Conservation (phyloP, 768 basidiomycete genomes). For the Rhodotorula babjevae region DNA sequence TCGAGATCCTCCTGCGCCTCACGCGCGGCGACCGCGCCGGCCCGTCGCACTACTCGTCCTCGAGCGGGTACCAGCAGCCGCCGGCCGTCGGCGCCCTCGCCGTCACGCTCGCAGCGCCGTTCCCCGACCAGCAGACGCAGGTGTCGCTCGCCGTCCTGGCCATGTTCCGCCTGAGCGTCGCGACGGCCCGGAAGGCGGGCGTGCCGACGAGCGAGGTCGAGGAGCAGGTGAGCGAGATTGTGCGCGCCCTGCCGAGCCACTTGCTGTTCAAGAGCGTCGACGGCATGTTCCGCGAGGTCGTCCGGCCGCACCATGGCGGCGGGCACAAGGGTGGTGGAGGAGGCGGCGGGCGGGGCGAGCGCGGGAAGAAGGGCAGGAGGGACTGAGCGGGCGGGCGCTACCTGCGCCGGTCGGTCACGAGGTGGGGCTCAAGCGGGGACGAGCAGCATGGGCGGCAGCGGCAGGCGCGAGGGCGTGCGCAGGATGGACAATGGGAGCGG, state of each 20-base stretch:
- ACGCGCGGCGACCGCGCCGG: constrained; percentile 81
- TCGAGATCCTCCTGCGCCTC: constrained; percentile 87
- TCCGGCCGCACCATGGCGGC: constrained; percentile 1
- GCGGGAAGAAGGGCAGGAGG: neutral
- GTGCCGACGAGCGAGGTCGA: constrained; percentile 62
- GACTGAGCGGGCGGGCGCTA: neutral
- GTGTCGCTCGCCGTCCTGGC: constrained; percentile 88
- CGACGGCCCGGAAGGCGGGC: constrained; percentile 69
- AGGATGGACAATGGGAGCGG: too few species aligned
- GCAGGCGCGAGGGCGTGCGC: too few species aligned
- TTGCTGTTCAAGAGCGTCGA: constrained; percentile 86
- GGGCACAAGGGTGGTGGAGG: neutral
- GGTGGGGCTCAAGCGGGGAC: too few species aligned
- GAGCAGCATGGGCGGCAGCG: too few species aligned
- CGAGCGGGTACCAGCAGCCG: constrained; percentile 11
- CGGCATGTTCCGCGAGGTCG: constrained; percentile 62
- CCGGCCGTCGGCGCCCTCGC: constrained; percentile 42
- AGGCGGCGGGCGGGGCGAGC: neutral
- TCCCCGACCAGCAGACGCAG: constrained; percentile 85
- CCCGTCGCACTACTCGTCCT: constrained; percentile 51
- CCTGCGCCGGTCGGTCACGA: neutral
- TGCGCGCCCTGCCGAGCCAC: constrained; percentile 78
- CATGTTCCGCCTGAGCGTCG: constrained; percentile 75
- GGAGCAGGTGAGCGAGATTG: constrained; percentile 76
- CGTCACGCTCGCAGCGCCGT: constrained; percentile 59